Base-by-base conservation (phyloP, 352 stramenopile genomes). In the Globisporangium rhizosaccharum region DNA sequence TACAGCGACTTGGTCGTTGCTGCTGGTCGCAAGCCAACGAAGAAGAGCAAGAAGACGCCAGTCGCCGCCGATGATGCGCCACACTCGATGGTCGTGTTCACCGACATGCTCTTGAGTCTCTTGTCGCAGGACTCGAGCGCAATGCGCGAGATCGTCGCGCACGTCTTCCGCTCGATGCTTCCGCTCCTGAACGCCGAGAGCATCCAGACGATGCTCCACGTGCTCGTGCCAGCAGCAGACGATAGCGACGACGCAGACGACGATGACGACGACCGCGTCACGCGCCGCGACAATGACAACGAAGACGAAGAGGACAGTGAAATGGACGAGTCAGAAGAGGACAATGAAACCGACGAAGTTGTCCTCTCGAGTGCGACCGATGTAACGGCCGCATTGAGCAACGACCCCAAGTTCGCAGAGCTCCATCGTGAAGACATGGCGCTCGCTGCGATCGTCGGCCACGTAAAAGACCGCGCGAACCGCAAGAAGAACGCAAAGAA, bases 121-220 rank as follows among this genome's bases (percentile, higher is more conserved):
- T 67, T 95, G 41, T 80, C 85, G 26, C 81, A 91, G 54, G 78
- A 92, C 60, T 95, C 85, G 60, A 89, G 82, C 54, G 82, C 83
- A 39, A 74, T 95, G 69, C 85, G 85, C 53, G 84, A 92, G 33
- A 88, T 95, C 33, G 85, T 95, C 20, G 85, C 68, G 18, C 76
- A 91, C 59, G 85, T 86, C 14, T 95, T 95, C 72, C 76, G 77
- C 17, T 85, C 72, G 47, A 62, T 95, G 51, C 66, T 90, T 58
- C 77, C 82, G 37, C 67, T 92, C 44, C 66, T 93, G 25, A 88
- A 73, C 26, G 59, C 59, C 12, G 60, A 68, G 9, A 88, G 82
- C 64, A 53, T 95, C 54, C 70, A 81, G 45, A 90, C 83, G 44
- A 86, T 95, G 59, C 62, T 90, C 48, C 73, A 83, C 20, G 85